These are phyloP conservation scores for Sinapis alba DNA, from an alignment of 441 rosid species.

Conservation along the genomic window DNA sequence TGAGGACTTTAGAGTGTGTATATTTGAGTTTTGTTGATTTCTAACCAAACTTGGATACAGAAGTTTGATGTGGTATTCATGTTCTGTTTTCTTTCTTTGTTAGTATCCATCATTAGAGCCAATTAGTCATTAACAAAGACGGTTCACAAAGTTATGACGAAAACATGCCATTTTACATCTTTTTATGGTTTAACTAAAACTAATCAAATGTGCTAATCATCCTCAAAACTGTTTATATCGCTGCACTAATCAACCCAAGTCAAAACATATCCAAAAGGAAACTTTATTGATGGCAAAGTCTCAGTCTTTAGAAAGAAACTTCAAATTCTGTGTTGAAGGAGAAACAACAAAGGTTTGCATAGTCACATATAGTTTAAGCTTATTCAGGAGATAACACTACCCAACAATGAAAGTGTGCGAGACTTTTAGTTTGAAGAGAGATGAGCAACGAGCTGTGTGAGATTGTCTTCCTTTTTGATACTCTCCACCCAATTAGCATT, in stretches of 20 bases:
- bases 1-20: constrained; percentile 39
- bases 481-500: constrained; percentile 85
- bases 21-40: constrained; percentile 23
- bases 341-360: constrained; percentile 6
- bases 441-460: constrained; percentile 53
- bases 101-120: too few species aligned
- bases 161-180: not conserved
- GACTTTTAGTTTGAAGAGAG: constrained; percentile 52
- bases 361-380: not conserved
- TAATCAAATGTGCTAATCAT: not conserved
- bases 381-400: not conserved
- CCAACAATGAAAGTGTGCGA: not conserved
- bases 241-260: not conserved
- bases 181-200: not conserved
- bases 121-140: not conserved
- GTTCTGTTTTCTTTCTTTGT: not conserved
- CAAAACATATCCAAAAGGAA: not conserved
- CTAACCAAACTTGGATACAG: constrained; percentile 10
- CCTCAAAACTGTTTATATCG: not conserved
- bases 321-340: not conserved
- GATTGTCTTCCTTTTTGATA: constrained; percentile 59
- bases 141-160: not conserved
- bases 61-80: not conserved
- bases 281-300: constrained; percentile 20
- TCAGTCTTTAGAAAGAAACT: not conserved